Conservation (phyloP, 2,329 filamentous ascomycete species). For the Bipolaris victoriae region DNA sequence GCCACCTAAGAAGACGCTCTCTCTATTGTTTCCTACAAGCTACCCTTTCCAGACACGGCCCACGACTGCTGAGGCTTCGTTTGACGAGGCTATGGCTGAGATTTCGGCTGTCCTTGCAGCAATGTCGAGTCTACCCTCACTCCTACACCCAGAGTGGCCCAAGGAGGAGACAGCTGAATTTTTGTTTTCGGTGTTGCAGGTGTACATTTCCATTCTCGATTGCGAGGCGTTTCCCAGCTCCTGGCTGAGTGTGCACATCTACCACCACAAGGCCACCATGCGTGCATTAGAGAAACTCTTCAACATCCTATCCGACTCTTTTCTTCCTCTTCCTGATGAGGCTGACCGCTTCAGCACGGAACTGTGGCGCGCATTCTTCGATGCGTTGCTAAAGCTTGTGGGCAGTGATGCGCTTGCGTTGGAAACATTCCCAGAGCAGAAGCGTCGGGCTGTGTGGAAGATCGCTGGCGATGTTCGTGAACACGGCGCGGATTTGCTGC, state of each 20-base stretch:
- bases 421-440: slow-evolving; percentile 97
- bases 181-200: slow-evolving; percentile 77
- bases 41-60: slow-evolving; percentile 86
- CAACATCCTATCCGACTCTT: slow-evolving; percentile 78
- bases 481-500: slow-evolving; percentile 83
- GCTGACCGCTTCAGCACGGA: slow-evolving; percentile 92
- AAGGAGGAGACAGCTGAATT: slow-evolving; percentile 77
- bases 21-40: slow-evolving; percentile 84
- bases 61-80: slow-evolving; percentile 65
- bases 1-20: slow-evolving; percentile 66
- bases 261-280: slow-evolving; percentile 89
- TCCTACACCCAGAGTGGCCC: slow-evolving; percentile 76
- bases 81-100: slow-evolving; percentile 88
- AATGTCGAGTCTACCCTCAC: slow-evolving; percentile 73
- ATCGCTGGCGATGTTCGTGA: slow-evolving; percentile 96
- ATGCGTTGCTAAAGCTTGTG: slow-evolving; percentile 84
- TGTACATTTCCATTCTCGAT: slow-evolving; percentile 86
- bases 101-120: slow-evolving; percentile 86
- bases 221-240: slow-evolving; percentile 86
- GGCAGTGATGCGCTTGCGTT: slow-evolving; percentile 87
- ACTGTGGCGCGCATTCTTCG: slow-evolving; percentile 92
- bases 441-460: slow-evolving; percentile 95
- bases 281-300: slow-evolving; percentile 82
- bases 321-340: slow-evolving; percentile 87
- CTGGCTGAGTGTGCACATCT: slow-evolving; percentile 94